phyloP scores from a whole-genome alignment of 768 basidiomycete genomes.

The Phlebiopsis flavidoalba region DNA sequence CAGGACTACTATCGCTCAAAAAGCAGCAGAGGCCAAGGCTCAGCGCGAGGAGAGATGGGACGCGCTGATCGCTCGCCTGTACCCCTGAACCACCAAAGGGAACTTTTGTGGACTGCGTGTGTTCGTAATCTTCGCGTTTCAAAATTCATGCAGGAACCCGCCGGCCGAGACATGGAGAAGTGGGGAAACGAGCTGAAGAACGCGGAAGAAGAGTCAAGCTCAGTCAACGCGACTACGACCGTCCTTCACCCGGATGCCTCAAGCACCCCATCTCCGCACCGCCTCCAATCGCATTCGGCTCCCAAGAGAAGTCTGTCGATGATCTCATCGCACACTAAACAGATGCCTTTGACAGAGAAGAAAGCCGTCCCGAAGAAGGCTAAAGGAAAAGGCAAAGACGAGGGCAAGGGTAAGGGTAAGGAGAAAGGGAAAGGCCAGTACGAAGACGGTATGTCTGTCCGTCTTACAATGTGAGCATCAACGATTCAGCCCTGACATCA shows the following conservation, averaged over 20 bases:
- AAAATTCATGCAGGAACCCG: conserved; percentile 53
- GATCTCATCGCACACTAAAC: conserved; percentile 45
- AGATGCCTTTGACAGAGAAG: conserved; percentile 25
- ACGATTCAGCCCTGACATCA: neutral
- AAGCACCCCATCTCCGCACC: conserved; percentile 24
- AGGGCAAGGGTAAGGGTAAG: conserved; percentile 26
- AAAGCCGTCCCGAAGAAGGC: conserved; percentile 29
- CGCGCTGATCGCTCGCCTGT: conserved; percentile 44
- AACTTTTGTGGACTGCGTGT: conserved; percentile 43
- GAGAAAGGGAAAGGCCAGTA: conserved; percentile 22
- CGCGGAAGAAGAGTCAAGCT: conserved; percentile 53
- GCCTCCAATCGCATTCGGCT: conserved; percentile 36
- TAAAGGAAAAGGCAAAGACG: neutral
- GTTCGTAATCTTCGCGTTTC: conserved; percentile 50
- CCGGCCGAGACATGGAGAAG: conserved; percentile 40
- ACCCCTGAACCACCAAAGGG: conserved; percentile 49
- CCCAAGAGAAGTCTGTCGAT: conserved; percentile 48
- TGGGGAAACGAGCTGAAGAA: conserved; percentile 62
- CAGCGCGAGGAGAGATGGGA: conserved; percentile 67
- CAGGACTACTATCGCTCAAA: conserved; percentile 51
- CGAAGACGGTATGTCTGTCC: neutral
- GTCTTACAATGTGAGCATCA: neutral
- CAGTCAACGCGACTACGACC: conserved; percentile 35
- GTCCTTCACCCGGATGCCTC: conserved; percentile 30
- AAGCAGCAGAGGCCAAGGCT: conserved; percentile 55